These are phyloP conservation scores for Yueomyces sp. DNA, from an alignment of 1,139 yeast genomes.

Conservation along the genomic window DNA sequence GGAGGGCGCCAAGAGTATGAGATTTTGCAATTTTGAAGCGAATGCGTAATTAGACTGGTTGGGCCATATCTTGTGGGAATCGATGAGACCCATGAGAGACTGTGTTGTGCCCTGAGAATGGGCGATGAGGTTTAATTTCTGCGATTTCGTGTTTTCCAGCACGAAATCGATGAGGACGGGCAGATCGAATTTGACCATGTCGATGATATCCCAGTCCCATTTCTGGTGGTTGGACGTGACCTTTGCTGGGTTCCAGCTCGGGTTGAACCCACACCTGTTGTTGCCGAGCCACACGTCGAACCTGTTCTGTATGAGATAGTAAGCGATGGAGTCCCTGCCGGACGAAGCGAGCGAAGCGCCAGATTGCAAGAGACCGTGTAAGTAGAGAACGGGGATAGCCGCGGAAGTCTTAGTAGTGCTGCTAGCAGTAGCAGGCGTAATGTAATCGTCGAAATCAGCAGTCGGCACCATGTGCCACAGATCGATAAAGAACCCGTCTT, in stretches of 20 bases:
- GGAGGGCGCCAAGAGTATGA: slow-evolving; percentile 81
- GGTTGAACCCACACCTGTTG: slow-evolving; percentile 74
- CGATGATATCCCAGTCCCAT: slow-evolving; percentile 84
- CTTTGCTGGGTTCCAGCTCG: slow-evolving; percentile 35
- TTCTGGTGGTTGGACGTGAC: slow-evolving; percentile 33
- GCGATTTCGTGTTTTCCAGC: slow-evolving; percentile 27
- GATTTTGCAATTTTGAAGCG: slow-evolving; percentile 29
- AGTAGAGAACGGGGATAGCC: slow-evolving; percentile 50
- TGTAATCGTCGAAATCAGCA: slow-evolving; percentile 18
- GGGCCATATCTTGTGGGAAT: slow-evolving; percentile 7
- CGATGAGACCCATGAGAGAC: slow-evolving; percentile 43
- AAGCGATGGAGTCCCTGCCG: slow-evolving; percentile 71
- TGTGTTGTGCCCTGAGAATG: slow-evolving; percentile 96
- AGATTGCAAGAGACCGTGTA: slow-evolving; percentile 82
- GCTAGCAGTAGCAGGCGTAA: too few species aligned
- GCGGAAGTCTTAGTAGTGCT: slow-evolving; percentile 7
- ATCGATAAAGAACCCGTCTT: slow-evolving; percentile 65
- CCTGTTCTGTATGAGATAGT: slow-evolving; percentile 44
- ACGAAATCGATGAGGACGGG: slow-evolving; percentile 61
- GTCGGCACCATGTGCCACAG: slow-evolving; percentile 48
- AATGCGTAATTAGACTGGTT: slow-evolving; percentile 2
- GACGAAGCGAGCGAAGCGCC: slow-evolving; percentile 74
- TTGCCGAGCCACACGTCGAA: slow-evolving; percentile 93
- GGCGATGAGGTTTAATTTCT: slow-evolving; percentile 52
- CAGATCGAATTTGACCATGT: slow-evolving; percentile 68